Evolutionary conservation across 108 stramenopile genomes (phyloP).

Genomic region (Fragilariopsis cylindrus): DNA sequence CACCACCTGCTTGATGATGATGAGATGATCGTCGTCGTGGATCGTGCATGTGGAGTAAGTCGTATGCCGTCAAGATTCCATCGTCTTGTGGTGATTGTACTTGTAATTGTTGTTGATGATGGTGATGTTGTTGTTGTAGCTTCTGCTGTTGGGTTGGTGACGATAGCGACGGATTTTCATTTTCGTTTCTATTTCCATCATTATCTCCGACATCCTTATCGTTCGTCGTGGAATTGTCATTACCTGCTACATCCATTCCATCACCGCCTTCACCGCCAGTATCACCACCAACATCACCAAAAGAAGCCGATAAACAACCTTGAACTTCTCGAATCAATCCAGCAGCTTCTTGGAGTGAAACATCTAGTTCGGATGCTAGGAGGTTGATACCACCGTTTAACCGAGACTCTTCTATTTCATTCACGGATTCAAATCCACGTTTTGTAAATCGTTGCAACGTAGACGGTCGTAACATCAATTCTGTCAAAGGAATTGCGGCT

Average conservation of each 20-base stretch:
- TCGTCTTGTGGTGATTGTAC: constrained; percentile 2
- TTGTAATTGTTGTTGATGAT: background rate
- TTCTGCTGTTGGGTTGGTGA: background rate
- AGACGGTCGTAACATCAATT: constrained; percentile 73
- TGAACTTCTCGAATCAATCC: constrained; percentile 41
- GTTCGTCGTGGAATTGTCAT: background rate
- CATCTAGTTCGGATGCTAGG: constrained; percentile 50
- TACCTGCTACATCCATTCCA: background rate
- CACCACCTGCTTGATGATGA: constrained; percentile 6
- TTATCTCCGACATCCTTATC: too few species aligned
- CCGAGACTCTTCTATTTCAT: constrained; percentile 51
- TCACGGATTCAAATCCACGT: constrained; percentile 64
- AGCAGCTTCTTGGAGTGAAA: constrained; percentile 33
- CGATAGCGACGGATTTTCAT: background rate
- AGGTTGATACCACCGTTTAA: constrained; percentile 33
- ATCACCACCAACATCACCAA: background rate
- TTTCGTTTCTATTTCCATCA: too few species aligned
- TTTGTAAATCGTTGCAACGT: constrained; percentile 57
- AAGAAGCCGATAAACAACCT: constrained; percentile 14
- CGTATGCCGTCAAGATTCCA: constrained; percentile 9
- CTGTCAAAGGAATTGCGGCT: constrained; percentile 38
- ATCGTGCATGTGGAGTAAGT: background rate
- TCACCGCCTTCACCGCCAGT: background rate
- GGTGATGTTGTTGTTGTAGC: background rate
- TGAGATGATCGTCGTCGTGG: background rate